Evolutionary conservation across 1,139 yeast genomes (phyloP).

Genomic region (Candida smagusa): DNA sequence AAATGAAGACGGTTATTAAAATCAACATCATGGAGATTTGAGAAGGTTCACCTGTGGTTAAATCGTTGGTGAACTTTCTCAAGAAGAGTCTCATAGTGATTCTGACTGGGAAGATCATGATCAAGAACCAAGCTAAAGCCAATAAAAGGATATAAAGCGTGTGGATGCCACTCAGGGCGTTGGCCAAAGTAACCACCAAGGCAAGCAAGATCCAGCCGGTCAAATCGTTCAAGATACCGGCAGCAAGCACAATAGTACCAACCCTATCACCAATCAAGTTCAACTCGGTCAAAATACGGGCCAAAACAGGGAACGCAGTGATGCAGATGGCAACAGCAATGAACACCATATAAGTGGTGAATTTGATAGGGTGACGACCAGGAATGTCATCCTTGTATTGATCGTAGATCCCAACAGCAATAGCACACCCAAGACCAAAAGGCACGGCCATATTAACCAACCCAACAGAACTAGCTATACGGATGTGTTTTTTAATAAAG

Average conservation of each 20-base stretch:
- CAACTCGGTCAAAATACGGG: conserved; percentile 71
- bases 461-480: conserved; percentile 66
- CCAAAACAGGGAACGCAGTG: conserved; percentile 82
- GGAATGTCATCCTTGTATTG: conserved; percentile 39
- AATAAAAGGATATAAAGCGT: conserved; percentile 67
- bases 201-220: conserved; percentile 83
- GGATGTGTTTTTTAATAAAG: conserved; percentile 57
- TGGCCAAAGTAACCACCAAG: conserved; percentile 69
- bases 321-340: conserved; percentile 79
- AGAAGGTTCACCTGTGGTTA: conserved; percentile 59
- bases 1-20: conserved; percentile 52
- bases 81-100: conserved; percentile 44
- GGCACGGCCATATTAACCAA: conserved; percentile 69
- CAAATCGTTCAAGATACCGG: conserved; percentile 77
- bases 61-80: conserved; percentile 42
- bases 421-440: conserved; percentile 72
- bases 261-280: conserved; percentile 68
- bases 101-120: conserved; percentile 56
- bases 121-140: conserved; percentile 63
- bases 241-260: conserved; percentile 76
- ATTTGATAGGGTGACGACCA: conserved; percentile 36
- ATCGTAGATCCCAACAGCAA: conserved; percentile 63
- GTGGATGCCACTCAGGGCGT: conserved; percentile 62
- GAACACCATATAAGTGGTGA: conserved; percentile 74
- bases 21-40: conserved; percentile 59